phyloP scores from a whole-genome alignment of 805 yeast genomes.

The Cephaloascus albidus region DNA sequence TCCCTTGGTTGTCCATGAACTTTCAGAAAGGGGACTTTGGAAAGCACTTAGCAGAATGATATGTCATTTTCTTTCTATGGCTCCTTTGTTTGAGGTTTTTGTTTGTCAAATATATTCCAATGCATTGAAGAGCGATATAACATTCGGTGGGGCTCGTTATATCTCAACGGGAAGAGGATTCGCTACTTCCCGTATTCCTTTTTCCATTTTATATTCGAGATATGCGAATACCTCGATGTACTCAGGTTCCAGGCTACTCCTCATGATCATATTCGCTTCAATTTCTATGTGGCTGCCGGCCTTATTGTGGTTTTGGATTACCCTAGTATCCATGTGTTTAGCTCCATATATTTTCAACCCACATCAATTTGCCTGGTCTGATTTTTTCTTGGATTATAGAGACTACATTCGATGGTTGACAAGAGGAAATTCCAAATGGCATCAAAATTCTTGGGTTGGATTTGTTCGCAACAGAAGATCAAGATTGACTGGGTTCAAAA shows the following conservation, averaged over 20 bases:
- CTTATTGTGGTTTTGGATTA: constrained; percentile 49
- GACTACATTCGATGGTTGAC: constrained; percentile 62
- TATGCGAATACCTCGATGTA: constrained; percentile 74
- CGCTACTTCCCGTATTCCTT: constrained; percentile 75
- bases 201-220: constrained; percentile 61
- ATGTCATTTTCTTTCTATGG: constrained; percentile 71
- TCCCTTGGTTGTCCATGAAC: constrained; percentile 80
- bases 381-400: constrained; percentile 40
- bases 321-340: constrained; percentile 31
- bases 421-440: constrained; percentile 65
- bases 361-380: constrained; percentile 38
- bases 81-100: constrained; percentile 91
- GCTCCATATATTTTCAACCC: constrained; percentile 48
- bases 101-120: constrained; percentile 89
- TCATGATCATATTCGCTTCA: constrained; percentile 68
- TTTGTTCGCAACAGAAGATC: constrained; percentile 29
- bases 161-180: constrained; percentile 92
- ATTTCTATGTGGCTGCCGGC: constrained; percentile 77
- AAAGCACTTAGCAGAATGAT: constrained; percentile 61
- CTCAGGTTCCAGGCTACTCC: constrained; percentile 59
- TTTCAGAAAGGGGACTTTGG: constrained; percentile 77
- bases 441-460: constrained; percentile 71
- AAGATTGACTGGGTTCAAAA: constrained; percentile 16
- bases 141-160: constrained; percentile 88
- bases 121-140: constrained; percentile 63